Base-by-base conservation (phyloP, 1,139 yeast species). In the Debaryomycetaceae sp. region DNA sequence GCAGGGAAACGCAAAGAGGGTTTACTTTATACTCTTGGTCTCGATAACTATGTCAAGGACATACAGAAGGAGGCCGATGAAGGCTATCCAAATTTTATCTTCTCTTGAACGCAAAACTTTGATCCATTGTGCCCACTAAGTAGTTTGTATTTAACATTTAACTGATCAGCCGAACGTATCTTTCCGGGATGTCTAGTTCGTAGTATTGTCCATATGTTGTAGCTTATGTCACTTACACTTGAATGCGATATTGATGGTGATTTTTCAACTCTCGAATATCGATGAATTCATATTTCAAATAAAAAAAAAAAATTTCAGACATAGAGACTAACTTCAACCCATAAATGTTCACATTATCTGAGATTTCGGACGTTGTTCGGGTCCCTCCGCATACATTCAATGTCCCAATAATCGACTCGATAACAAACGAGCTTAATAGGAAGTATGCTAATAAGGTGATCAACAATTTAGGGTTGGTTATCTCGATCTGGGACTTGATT, bases 381-480 rank as follows among this genome's bases (percentile, higher is more conserved):
- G 79, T 95, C 40, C 93, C 95, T 8, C 98, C 99, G 1, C 87
- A 84, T 54, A 77, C 88, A 43, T 90, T 93, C 68, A 79, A 82
- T 55, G 70, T 81, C 40, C 88, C 91, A 17, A 76, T 86, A 17
- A 76, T 78, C 45, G 81, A 78, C 43, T 86, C 96, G 3, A 74
- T 93, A 40, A 79, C 81, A 42, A 87, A 87, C 54, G 96, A 90
- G 57, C 76, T 95, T 53, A 88, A 90, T 63, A 78, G 78, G 53
- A 93, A 91, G 63, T 90, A 83, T 60, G 81, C 96, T 46, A 91
- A 93, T 67, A 86, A 85, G 58, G 81, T 93, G 47, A 78, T 93
- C 42, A 85, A 85, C 47, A 86, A 86, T 57, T 72, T 90, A 24
- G 99, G 99, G 0, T 75, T 95, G 6, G 91, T 89, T 40, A 70